Percentiles rank a stretch among this genome's conserved stretches.
These are phyloP conservation scores for Nakaseomyces kungkrabaensis DNA, from an alignment of 1,139 yeast genomes.

Conservation along the genomic window DNA sequence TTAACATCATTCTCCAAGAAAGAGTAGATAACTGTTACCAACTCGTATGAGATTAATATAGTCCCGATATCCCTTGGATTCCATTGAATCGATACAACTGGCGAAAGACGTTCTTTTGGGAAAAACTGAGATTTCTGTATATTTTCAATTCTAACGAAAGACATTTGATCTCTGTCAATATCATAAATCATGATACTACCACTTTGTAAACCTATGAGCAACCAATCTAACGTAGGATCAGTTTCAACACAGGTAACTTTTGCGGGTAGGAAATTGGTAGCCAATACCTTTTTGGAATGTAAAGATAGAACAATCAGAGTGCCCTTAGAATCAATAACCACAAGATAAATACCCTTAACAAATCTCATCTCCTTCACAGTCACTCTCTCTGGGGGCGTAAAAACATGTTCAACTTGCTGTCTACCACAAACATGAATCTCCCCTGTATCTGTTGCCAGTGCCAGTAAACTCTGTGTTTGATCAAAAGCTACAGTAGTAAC, in stretches of 20 bases:
- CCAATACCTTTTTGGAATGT: constrained; percentile 49
- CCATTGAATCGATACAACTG: constrained; percentile 59
- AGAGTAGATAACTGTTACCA: constrained; percentile 61
- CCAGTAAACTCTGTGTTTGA: constrained; percentile 79
- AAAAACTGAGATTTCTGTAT: constrained; percentile 44
- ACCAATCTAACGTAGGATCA: constrained; percentile 87
- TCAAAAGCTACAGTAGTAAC: constrained; percentile 68
- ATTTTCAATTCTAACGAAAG: constrained; percentile 63
- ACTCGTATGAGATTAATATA: constrained; percentile 61
- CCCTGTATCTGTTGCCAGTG: constrained; percentile 63
- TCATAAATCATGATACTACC: constrained; percentile 73
- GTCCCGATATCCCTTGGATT: constrained; percentile 88
- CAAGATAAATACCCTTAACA: constrained; percentile 72
- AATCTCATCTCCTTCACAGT: constrained; percentile 52
- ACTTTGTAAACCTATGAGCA: constrained; percentile 67
- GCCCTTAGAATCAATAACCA: constrained; percentile 50
- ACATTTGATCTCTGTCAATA: constrained; percentile 61
- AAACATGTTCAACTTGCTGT: constrained; percentile 65
- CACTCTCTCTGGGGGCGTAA: constrained; percentile 32
- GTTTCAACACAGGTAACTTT: constrained; percentile 56
- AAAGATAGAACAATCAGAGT: constrained; percentile 60
- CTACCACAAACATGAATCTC: constrained; percentile 77
- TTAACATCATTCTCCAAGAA: constrained; percentile 50
- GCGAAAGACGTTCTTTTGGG: constrained; percentile 35
- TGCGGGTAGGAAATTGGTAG: constrained; percentile 47